Conservation (phyloP, 345 rosid genomes). For the Kernera saxatilis region DNA sequence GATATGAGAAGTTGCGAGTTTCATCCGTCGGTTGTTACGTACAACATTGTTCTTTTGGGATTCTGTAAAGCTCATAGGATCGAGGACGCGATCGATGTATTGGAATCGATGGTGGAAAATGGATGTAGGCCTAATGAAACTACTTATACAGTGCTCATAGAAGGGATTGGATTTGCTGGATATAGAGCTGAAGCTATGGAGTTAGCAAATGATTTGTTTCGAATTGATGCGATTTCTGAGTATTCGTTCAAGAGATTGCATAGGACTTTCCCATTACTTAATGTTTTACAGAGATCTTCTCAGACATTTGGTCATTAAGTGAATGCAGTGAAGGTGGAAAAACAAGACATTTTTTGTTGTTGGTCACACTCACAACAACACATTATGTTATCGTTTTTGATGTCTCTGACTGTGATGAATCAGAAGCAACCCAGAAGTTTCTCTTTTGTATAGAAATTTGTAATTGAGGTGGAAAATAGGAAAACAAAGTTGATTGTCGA, state of each 20-base stretch:
- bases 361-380: too few species aligned
- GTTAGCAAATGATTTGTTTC: slow-evolving; percentile 48
- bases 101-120: slow-evolving; percentile 54
- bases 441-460: too few species aligned
- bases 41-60: slow-evolving; percentile 72
- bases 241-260: slow-evolving; percentile 50
- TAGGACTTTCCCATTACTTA: slow-evolving; percentile 60
- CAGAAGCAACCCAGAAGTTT: too few species aligned
- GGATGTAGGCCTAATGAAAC: slow-evolving; percentile 79
- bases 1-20: slow-evolving; percentile 65
- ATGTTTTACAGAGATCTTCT: slow-evolving; percentile 49
- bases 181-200: slow-evolving; percentile 68
- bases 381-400: not conserved
- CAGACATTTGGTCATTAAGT: slow-evolving; percentile 24
- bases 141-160: slow-evolving; percentile 55
- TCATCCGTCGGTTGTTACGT: slow-evolving; percentile 57
- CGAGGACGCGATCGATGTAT: slow-evolving; percentile 58
- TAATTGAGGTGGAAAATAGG: too few species aligned
- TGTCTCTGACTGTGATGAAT: not conserved
- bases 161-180: slow-evolving; percentile 78
- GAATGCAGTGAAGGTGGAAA: slow-evolving; percentile 11
- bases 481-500: too few species aligned
- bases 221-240: slow-evolving; percentile 50
- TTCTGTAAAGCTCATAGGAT: slow-evolving; percentile 62
- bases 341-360: too few species aligned